These are phyloP conservation scores for Calonectria henricotiae DNA, from an alignment of 2,329 filamentous ascomycete genomes.

Conservation along the genomic window DNA sequence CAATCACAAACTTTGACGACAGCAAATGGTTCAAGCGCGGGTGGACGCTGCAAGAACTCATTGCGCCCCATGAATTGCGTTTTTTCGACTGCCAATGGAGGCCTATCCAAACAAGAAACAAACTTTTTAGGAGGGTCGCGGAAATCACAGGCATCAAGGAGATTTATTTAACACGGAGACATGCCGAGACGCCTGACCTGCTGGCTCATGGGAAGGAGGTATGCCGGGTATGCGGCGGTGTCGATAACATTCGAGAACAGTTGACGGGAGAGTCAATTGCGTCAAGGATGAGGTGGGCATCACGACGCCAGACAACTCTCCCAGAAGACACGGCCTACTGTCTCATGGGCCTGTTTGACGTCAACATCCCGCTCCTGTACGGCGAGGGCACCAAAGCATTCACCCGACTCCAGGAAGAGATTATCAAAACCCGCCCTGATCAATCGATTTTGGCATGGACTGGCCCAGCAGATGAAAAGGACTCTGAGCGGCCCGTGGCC, in stretches of 20 bases:
- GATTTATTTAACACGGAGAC: neutral
- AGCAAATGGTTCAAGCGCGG: conserved; percentile 5
- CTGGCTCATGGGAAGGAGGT: neutral
- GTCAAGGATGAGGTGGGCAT: conserved; percentile 27
- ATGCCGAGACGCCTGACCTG: neutral
- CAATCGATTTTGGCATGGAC: conserved; percentile 19
- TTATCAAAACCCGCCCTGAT: conserved; percentile 16
- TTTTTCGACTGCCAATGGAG: neutral
- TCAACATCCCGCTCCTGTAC: conserved; percentile 35
- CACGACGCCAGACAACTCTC: conserved; percentile 16
- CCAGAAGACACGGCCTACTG: conserved; percentile 31
- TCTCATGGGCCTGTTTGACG: conserved; percentile 32
- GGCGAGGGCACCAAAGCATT: conserved; percentile 32
- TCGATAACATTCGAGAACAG: neutral
- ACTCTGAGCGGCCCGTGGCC: neutral
- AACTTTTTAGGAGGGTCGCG: neutral
- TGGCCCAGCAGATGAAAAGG: neutral
- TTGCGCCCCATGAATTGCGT: neutral
- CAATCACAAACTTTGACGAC: conserved; percentile 2
- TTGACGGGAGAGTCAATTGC: neutral
- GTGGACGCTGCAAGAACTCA: conserved; percentile 17
- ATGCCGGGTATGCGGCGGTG: neutral
- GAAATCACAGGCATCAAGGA: conserved; percentile 21
- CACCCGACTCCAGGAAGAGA: conserved; percentile 28
- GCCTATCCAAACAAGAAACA: neutral